phyloP scores from a whole-genome alignment of 169 alveolate species.

The Plasmodium knowlesi region DNA sequence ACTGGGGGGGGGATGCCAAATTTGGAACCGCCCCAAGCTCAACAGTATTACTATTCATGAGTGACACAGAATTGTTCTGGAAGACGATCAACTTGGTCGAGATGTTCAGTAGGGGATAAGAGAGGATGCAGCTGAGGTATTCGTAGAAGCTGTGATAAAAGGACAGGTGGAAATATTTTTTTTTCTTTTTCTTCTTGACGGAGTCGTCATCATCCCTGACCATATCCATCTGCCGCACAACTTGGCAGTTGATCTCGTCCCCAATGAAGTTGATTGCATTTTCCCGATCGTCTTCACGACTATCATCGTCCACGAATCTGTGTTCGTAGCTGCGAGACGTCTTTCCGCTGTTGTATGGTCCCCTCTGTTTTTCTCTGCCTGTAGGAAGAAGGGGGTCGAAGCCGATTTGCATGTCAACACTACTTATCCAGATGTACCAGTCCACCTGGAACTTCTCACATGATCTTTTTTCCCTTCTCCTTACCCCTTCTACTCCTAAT shows the following conservation, averaged over 20 bases:
- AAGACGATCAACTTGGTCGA: constrained; percentile 64
- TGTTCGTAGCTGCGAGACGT: neutral
- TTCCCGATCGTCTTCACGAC: neutral
- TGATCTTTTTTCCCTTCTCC: neutral
- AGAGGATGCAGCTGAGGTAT: constrained; percentile 47
- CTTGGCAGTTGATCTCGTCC: constrained; percentile 17
- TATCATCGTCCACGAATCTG: neutral
- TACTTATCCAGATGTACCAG: neutral
- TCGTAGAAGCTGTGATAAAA: constrained; percentile 60
- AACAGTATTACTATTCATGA: constrained; percentile 22
- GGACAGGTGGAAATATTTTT: constrained; percentile 44
- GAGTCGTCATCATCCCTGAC: constrained; percentile 60
- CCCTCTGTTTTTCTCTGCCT: constrained; percentile 21
- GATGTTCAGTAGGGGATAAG: constrained; percentile 57
- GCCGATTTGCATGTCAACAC: neutral
- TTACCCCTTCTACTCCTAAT: constrained; percentile 7
- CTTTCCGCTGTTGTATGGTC: neutral
- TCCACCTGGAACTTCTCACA: neutral
- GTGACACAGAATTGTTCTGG: constrained; percentile 37
- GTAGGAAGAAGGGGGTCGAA: neutral
- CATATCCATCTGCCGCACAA: constrained; percentile 50
- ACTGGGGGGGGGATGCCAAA: neutral
- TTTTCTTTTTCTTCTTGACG: constrained; percentile 58
- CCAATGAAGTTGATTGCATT: constrained; percentile 53
- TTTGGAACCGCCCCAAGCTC: neutral